These are phyloP conservation scores for Flaveria bidentis DNA, from an alignment of 129 eudicot genomes.

Conservation along the genomic window DNA sequence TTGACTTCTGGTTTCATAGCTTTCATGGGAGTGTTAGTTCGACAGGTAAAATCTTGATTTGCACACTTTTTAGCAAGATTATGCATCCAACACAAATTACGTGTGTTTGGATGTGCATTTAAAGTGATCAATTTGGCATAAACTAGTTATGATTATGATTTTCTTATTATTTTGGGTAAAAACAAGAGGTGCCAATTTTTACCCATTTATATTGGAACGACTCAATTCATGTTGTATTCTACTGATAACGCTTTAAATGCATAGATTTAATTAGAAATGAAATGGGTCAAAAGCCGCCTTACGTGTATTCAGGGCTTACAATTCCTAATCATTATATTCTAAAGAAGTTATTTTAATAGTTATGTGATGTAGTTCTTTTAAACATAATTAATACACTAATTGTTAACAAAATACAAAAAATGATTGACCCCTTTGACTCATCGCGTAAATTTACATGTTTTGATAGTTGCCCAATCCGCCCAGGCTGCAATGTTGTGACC, in stretches of 20 bases:
- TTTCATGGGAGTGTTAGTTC: conserved; percentile 57
- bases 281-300: neutral
- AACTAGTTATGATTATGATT: neutral
- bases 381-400: neutral
- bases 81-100: conserved; percentile 10
- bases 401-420: neutral
- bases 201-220: neutral
- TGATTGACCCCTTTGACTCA: neutral
- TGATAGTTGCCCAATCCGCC: neutral
- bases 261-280: neutral
- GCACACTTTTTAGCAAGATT: neutral
- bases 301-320: neutral
- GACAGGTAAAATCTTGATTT: conserved; percentile 60
- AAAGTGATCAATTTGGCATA: neutral
- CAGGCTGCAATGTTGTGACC: neutral
- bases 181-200: conserved; percentile 4
- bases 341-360: neutral
- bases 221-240: neutral
- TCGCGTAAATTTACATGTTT: neutral
- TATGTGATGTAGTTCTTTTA: neutral
- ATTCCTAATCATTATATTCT: neutral
- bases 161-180: neutral
- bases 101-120: conserved; percentile 14
- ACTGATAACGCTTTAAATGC: neutral
- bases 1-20: conserved; percentile 68